Evolutionary conservation across 2,329 filamentous ascomycete species (phyloP), one percentile per base, ranked within the genome.

Genomic region (Monilinia fructigena): DNA sequence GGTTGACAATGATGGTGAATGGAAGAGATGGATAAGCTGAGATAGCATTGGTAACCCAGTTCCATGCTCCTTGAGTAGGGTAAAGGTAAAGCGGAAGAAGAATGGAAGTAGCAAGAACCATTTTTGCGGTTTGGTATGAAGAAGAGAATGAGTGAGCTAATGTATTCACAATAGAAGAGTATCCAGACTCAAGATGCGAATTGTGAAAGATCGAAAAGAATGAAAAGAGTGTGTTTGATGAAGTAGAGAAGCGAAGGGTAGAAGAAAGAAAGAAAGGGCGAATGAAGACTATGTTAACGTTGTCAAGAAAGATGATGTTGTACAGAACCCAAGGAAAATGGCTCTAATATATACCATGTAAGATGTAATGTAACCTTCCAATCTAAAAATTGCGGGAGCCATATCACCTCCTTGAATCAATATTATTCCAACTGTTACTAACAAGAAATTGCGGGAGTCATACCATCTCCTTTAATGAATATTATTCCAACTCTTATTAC

Each of bases 61-160:
- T 55, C 56, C 58, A 63, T n/a, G 50, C 58, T 20, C 65, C 58
- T 23, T n/a, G 3, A 5, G 26, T 38, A 35, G 65, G 65, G 20
- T 56, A 66, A 12, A 63, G n/a, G 40, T 66, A 66, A 8, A 66
- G 59, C 18, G 65, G 65, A 20, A 66, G 58, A 31, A 66, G 58
- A 50, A 66, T 63, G 8, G 52, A 61, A 20, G 58, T 50, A 20
- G 52, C 16, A 16, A 55, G 52, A 26, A 66, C 65, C 65, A 66
- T 66, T 18, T 42, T 16, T 16, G 40, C 40, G 40, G 40, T 42
- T 42, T 42, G 16, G 40, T 42, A 16, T 16, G 40, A 42, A 42
- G 40, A 16, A 31, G 12, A 28, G 31, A 48, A 20, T 20, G 20
- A 31, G 16, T 23, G 14, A 47, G 18, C 23, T 12, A 26, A 50